Evolutionary conservation across 495 filamentous ascomycete species (phyloP).

Genomic region (Pyronema omphalodes): DNA sequence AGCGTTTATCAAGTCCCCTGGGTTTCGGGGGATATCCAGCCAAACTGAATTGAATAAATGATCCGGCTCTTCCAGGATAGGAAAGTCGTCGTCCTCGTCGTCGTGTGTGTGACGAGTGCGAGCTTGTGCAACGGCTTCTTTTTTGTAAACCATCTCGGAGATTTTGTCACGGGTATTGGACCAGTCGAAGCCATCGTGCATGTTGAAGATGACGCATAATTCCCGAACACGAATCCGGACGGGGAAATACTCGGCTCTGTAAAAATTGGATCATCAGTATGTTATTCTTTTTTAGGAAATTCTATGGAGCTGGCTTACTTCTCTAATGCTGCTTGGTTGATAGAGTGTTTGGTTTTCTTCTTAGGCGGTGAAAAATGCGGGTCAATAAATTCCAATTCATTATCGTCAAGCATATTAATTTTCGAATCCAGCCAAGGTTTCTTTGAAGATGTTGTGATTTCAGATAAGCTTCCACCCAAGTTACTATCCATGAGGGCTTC

Average conservation of each 20-base stretch:
- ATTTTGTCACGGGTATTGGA: conserved; percentile 68
- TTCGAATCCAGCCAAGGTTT: conserved; percentile 33
- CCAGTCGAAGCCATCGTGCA: conserved; percentile 98
- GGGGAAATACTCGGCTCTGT: conserved; percentile 29
- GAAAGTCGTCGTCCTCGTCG: conserved; percentile 55
- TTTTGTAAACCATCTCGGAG: conserved; percentile 64
- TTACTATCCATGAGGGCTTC: conserved; percentile 32
- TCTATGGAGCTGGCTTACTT: not conserved
- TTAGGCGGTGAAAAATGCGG: conserved; percentile 42
- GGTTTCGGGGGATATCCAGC: conserved; percentile 78
- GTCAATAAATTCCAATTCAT: conserved; percentile 48
- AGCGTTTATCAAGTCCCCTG: conserved; percentile 54
- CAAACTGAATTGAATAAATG: conserved; percentile 98
- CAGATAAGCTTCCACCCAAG: conserved; percentile 29
- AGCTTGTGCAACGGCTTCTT: conserved; percentile 63
- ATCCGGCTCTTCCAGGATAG: conserved; percentile 56
- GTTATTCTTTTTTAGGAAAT: not conserved
- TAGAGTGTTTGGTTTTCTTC: conserved; percentile 4
- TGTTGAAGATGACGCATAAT: conserved; percentile 89
- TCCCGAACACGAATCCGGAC: conserved; percentile 63
- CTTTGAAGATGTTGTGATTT: conserved; percentile 24
- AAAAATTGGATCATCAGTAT: not conserved
- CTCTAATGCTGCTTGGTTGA: conserved; percentile 4
- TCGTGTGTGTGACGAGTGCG: conserved; percentile 35
- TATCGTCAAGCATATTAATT: conserved; percentile 19